A percentile compares a stretch with the other conserved stretches of the same genome.
Conservation (phyloP, 2,329 filamentous ascomycete species). For the Arachnopeziza araneosa region DNA sequence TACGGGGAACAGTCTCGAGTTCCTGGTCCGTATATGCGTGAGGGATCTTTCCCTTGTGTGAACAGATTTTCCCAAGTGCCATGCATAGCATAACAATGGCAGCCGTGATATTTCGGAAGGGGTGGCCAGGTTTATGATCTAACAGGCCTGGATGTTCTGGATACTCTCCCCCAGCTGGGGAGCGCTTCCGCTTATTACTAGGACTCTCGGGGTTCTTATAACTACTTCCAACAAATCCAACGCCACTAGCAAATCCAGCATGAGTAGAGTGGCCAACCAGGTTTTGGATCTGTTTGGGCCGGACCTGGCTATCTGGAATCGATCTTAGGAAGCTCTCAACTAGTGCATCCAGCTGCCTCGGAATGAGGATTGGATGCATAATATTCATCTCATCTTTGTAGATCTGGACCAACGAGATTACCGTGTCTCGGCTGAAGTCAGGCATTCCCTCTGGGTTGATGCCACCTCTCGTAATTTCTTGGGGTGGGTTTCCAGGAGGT, state of each 20-base stretch:
- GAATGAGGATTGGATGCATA: slow-evolving; percentile 59
- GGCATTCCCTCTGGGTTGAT: slow-evolving; percentile 42
- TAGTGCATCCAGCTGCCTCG: slow-evolving; percentile 42
- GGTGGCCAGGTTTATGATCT: slow-evolving; percentile 40
- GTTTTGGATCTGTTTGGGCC: slow-evolving; percentile 20
- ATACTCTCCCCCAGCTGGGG: slow-evolving; percentile 19
- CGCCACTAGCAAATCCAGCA: slow-evolving; percentile 1
- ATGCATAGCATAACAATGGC: slow-evolving; percentile 78
- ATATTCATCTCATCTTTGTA: slow-evolving; percentile 58
- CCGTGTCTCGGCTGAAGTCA: slow-evolving; percentile 46
- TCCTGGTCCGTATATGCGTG: slow-evolving; percentile 46
- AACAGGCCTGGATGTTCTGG: slow-evolving; percentile 17
- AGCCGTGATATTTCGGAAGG: slow-evolving; percentile 66
- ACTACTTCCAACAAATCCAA: slow-evolving; percentile 17
- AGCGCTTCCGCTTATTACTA: slow-evolving; percentile 29
- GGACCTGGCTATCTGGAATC: slow-evolving; percentile 24
- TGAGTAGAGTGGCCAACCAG: slow-evolving; percentile 11
- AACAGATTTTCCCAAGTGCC: slow-evolving; percentile 79
- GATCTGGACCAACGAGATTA: slow-evolving; percentile 48
- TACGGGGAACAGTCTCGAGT: background rate
- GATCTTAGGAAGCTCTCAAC: slow-evolving; percentile 28
- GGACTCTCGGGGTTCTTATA: slow-evolving; percentile 28
- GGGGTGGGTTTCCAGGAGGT: slow-evolving; percentile 18
- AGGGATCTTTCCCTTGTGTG: slow-evolving; percentile 47
- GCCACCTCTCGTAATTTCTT: slow-evolving; percentile 20